Conservation (phyloP, 768 basidiomycete genomes). For the Tricholoma saponaceum region DNA sequence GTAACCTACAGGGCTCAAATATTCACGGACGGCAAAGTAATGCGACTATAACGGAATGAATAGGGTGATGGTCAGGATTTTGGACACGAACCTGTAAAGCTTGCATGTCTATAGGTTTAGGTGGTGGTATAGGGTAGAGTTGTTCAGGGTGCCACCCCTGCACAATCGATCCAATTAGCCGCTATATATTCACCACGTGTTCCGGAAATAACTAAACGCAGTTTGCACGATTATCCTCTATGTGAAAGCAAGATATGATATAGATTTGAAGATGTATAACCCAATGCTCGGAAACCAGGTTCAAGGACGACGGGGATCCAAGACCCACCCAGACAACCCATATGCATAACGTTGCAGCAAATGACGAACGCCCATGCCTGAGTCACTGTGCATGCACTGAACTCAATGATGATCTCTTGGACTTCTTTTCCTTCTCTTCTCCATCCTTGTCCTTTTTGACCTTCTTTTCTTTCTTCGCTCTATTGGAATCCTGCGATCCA, state of each 20-base stretch:
- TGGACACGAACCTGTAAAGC: conserved; percentile 31
- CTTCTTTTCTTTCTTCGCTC: conserved; percentile 31
- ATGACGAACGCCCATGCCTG: too few relatives aligned
- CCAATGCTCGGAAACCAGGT: too few relatives aligned
- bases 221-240: background rate
- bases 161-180: conserved; percentile 29
- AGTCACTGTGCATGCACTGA: conserved; percentile 9
- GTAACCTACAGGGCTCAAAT: conserved; percentile 71
- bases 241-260: background rate
- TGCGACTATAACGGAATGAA: conserved; percentile 11
- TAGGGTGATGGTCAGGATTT: background rate
- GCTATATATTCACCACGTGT: conserved; percentile 23
- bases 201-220: background rate
- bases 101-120: conserved; percentile 29
- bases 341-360: too few relatives aligned
- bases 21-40: conserved; percentile 65
- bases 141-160: conserved; percentile 7
- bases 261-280: background rate
- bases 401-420: conserved; percentile 12
- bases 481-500: conserved; percentile 16
- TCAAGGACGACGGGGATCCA: background rate
- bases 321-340: too few relatives aligned
- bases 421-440: conserved; percentile 16
- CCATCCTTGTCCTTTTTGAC: conserved; percentile 23
- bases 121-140: conserved; percentile 16